Percentiles rank a stretch among this genome's conserved stretches.
These are phyloP conservation scores for Fusarium acutatum DNA, from an alignment of 2,329 filamentous ascomycete species.

Conservation along the genomic window DNA sequence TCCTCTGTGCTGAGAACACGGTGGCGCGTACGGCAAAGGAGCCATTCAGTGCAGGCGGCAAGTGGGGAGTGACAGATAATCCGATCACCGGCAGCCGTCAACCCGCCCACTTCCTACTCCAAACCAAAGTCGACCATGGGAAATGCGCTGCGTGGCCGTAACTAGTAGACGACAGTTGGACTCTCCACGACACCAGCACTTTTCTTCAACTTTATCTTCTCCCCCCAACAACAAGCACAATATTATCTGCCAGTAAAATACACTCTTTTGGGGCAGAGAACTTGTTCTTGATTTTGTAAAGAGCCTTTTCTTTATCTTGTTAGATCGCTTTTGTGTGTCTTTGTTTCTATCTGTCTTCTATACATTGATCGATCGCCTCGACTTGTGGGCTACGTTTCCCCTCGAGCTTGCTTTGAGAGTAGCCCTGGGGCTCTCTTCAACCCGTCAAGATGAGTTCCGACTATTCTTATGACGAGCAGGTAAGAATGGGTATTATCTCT, in stretches of 20 bases:
- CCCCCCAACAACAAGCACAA: neutral
- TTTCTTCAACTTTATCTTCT: constrained; percentile 10
- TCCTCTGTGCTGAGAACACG: constrained; percentile 43
- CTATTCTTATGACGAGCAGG: constrained; percentile 98
- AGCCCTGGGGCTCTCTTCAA: constrained; percentile 47
- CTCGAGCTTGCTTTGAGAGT: constrained; percentile 35
- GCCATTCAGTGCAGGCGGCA: constrained; percentile 29
- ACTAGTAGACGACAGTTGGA: constrained; percentile 27
- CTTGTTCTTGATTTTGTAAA: constrained; percentile 1
- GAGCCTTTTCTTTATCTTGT: constrained; percentile 7
- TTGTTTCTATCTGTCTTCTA: constrained; percentile 7
- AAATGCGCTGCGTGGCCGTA: constrained; percentile 44
- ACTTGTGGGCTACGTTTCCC: constrained; percentile 29
- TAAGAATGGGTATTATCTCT: constrained; percentile 42
- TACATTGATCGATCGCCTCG: neutral
- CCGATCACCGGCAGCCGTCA: constrained; percentile 41
- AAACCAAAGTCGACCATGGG: neutral
- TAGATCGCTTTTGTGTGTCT: constrained; percentile 13
- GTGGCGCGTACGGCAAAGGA: constrained; percentile 43
- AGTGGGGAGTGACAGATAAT: constrained; percentile 47
- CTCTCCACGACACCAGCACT: neutral
- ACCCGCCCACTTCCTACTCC: constrained; percentile 7
- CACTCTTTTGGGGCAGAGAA: constrained; percentile 26
- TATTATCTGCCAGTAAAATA: constrained; percentile 19
- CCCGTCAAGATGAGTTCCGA: constrained; percentile 81